phyloP scores from a whole-genome alignment of 2,329 filamentous ascomycete genomes.

The Colletotrichum tropicicola region DNA sequence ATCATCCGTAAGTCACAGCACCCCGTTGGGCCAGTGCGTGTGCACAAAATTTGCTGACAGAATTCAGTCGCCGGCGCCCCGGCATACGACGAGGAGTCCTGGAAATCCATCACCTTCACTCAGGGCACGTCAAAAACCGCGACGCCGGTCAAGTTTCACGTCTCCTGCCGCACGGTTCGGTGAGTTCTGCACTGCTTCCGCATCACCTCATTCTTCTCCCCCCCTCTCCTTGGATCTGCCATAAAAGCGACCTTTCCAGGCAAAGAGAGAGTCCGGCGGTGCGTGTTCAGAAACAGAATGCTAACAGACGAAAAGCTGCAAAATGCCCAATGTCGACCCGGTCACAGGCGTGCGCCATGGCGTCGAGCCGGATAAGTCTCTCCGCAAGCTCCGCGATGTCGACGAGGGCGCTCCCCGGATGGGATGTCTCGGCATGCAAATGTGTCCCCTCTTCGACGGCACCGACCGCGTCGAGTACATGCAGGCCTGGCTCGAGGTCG shows the following conservation, averaged over 20 bases:
- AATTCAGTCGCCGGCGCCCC: conserved; percentile 65
- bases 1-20: conserved; percentile 63
- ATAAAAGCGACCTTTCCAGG: too few relatives aligned
- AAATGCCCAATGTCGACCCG: conserved; percentile 75
- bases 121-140: conserved; percentile 57
- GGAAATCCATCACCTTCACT: conserved; percentile 69
- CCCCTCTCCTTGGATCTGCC: too few relatives aligned
- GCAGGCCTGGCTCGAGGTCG: conserved; percentile 60
- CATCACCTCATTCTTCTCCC: too few relatives aligned
- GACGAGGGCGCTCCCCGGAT: conserved; percentile 65
- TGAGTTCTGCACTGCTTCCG: too few relatives aligned
- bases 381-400: conserved; percentile 66
- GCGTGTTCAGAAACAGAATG: not conserved
- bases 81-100: conserved; percentile 75
- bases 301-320: conserved; percentile 57
- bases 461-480: conserved; percentile 33
- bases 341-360: conserved; percentile 64
- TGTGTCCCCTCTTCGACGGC: conserved; percentile 63
- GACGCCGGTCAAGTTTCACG: conserved; percentile 54
- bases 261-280: too few relatives aligned
- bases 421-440: conserved; percentile 72
- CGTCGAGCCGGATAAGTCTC: conserved; percentile 65
- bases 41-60: not conserved
- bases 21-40: not conserved
- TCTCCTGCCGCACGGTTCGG: conserved; percentile 73